Evolutionary conservation across 2,329 filamentous ascomycete species (phyloP).

Genomic region (Pseudocercospora vitis): DNA sequence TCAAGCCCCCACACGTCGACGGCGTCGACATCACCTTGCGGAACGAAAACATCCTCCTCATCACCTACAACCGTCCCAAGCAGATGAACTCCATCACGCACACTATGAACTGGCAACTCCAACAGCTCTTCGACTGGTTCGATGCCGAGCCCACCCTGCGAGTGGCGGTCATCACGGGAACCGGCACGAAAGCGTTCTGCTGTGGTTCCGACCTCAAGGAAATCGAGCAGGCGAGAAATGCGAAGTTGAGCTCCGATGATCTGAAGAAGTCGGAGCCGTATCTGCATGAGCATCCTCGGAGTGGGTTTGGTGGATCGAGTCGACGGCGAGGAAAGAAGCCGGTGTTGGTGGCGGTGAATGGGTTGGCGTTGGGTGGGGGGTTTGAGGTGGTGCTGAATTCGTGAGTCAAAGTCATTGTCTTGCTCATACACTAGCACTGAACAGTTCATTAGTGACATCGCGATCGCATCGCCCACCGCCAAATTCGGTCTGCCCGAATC

Average conservation of each 20-base stretch:
- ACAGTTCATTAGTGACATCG: constrained; percentile 44
- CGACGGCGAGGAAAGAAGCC: constrained; percentile 59
- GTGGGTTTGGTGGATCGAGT: constrained; percentile 57
- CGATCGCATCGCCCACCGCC: constrained; percentile 53
- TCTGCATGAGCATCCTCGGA: constrained; percentile 28
- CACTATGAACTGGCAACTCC: constrained; percentile 50
- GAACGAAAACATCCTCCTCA: constrained; percentile 48
- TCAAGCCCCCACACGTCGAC: constrained; percentile 20
- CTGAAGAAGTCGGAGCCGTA: constrained; percentile 21
- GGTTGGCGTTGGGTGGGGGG: constrained; percentile 56
- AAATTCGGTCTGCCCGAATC: constrained; percentile 55
- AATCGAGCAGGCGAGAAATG: constrained; percentile 29
- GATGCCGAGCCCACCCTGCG: constrained; percentile 40
- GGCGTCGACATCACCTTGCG: constrained; percentile 45
- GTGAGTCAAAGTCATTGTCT: constrained; percentile 38
- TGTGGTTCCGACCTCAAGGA: constrained; percentile 58
- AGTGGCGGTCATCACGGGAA: constrained; percentile 50
- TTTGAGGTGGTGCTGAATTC: constrained; percentile 58
- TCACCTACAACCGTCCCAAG: constrained; percentile 52
- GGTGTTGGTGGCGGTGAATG: constrained; percentile 59
- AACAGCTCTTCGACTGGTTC: constrained; percentile 54
- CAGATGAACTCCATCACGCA: constrained; percentile 49
- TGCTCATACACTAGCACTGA: background rate
- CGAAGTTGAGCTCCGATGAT: constrained; percentile 17
- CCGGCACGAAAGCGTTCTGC: constrained; percentile 55